phyloP scores from a whole-genome alignment of 192 early-diverging fungal genomes.

The Geosiphon pyriformis region DNA sequence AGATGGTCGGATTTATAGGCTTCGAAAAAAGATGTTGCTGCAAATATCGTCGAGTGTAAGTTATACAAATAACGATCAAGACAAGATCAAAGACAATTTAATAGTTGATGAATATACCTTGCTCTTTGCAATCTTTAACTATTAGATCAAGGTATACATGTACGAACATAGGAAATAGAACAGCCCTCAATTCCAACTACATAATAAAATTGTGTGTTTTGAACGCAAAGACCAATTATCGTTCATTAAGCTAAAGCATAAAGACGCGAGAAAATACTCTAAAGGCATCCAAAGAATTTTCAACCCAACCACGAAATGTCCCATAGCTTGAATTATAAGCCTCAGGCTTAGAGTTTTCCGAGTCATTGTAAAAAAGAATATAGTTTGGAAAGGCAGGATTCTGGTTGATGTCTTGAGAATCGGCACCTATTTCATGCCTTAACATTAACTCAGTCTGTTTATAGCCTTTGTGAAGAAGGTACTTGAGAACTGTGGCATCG shows the following conservation, averaged over 20 bases:
- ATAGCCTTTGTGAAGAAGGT: conserved; percentile 65
- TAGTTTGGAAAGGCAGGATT: conserved; percentile 55
- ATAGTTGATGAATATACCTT: conserved; percentile 37
- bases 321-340: conserved; percentile 78
- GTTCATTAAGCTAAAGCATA: not conserved
- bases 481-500: conserved; percentile 61
- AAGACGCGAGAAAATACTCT: conserved; percentile 50
- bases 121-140: conserved; percentile 39
- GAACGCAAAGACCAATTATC: not conserved
- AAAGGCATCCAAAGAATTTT: conserved; percentile 91
- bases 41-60: not conserved
- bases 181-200: conserved; percentile 45
- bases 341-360: conserved; percentile 59
- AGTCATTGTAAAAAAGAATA: conserved; percentile 63
- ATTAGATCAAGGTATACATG: conserved; percentile 88
- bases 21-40: conserved; percentile 73
- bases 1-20: conserved; percentile 69
- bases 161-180: conserved; percentile 89
- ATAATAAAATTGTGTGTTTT: not conserved
- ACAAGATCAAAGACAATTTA: too few relatives aligned
- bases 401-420: conserved; percentile 43
- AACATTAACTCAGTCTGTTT: conserved; percentile 60
- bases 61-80: not conserved
- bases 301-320: conserved; percentile 79
- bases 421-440: conserved; percentile 47